Base-by-base conservation (phyloP, 2,329 filamentous ascomycete genomes). In the Samsoniella hepiali region DNA sequence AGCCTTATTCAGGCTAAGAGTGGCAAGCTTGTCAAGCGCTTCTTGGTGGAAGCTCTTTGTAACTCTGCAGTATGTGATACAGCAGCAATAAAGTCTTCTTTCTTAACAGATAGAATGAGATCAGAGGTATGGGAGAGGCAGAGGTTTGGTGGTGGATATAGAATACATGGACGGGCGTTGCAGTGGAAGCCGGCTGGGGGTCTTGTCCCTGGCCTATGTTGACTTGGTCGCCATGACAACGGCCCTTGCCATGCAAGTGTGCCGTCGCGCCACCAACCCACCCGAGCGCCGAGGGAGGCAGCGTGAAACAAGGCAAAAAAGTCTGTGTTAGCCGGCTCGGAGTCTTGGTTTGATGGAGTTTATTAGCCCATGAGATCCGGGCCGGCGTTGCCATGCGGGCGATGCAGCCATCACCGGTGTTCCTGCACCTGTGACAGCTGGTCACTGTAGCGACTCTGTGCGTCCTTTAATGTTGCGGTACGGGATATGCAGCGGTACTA, bases 171-270 rank as follows among this genome's bases (percentile, higher is more conserved):
- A 55, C 58, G 34, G 44, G 42, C 44, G 64, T 65, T 63, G 67
- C 64, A 66, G 66, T 67, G 69, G 67, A 64, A 64, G 64, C 58
- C 57, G 62, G 64, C 63, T 65, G 67, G 66, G 47, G 69, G 67
- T 68, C 68, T 68, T 68, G 67, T 67, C 58, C 53, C 64, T 55
- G 50, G 67, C 63, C 67, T 61, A 67, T 75, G 73, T 74, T 73
- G 70, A 72, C 68, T 50, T 63, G 56, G 73, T 75, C 69, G 66
- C 72, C 73, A 74, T 65, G 64, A 72, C 73, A 75, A 76, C 74
- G 62, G 50, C 49, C 42, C 55, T 60, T 27, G 57, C 32, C n/a
- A 38, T 47, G 50, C 36, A 32, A 56, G 6, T 50, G 42, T n/a
- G 42, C 50, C 55, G 53, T 57, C 62, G 32, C 64, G 59, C 62